These are phyloP conservation scores for Harrya chromipes DNA, from an alignment of 768 basidiomycete species.

Conservation along the genomic window DNA sequence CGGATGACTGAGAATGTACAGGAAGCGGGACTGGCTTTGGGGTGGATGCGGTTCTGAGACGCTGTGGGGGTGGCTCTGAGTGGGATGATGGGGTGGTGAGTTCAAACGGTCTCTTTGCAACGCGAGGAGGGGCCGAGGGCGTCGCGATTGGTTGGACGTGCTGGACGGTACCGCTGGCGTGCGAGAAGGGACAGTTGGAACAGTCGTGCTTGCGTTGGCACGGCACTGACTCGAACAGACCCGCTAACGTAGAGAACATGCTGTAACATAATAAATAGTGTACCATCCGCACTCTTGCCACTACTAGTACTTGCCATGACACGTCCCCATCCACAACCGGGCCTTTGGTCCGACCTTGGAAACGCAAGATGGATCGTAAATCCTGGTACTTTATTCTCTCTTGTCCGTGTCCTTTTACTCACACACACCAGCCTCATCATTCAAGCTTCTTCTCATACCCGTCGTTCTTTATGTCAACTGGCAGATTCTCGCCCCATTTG, in stretches of 20 bases:
- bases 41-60: slow-evolving; percentile 50
- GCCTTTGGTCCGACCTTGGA: slow-evolving; percentile 49
- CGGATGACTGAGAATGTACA: slow-evolving; percentile 34
- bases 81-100: slow-evolving; percentile 19
- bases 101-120: slow-evolving; percentile 49
- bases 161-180: slow-evolving; percentile 39
- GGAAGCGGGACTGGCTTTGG: slow-evolving; percentile 44
- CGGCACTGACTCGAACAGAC: slow-evolving; percentile 52
- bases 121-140: not conserved
- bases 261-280: no score
- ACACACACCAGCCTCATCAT: slow-evolving; percentile 48
- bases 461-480: slow-evolving; percentile 63
- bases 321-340: slow-evolving; percentile 10
- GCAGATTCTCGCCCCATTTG: slow-evolving; percentile 48
- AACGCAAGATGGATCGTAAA: slow-evolving; percentile 69
- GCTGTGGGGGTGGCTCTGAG: slow-evolving; percentile 59
- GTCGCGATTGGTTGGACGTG: slow-evolving; percentile 17
- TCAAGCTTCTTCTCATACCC: slow-evolving; percentile 63
- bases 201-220: slow-evolving; percentile 60
- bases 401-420: not conserved
- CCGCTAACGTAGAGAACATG: slow-evolving; percentile 61
- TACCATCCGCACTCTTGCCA: no score
- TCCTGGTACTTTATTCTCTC: slow-evolving; percentile 44
- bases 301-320: slow-evolving; percentile 19
- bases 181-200: slow-evolving; percentile 66